Percentiles rank a stretch among this genome's conserved stretches.
Conservation (phyloP, 2,329 filamentous ascomycete genomes). For the Stagonosporopsis vannaccii region DNA sequence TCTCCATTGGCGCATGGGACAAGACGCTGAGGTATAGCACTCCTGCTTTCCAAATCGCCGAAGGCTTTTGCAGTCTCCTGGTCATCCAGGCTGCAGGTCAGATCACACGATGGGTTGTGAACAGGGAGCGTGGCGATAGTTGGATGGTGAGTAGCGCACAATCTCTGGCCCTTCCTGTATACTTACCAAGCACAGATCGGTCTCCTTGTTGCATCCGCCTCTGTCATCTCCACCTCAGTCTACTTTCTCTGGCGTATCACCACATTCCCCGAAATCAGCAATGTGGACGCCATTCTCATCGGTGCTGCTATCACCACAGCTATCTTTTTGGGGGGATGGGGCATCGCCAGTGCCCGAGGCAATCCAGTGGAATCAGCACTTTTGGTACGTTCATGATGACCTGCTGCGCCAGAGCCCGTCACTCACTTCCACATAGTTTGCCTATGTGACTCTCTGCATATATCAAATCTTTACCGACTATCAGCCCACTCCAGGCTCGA, state of each 20-base stretch:
- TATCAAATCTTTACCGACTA: conserved; percentile 99
- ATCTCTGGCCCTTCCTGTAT: not conserved
- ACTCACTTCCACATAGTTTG: conserved; percentile 63
- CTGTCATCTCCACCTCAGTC: conserved; percentile 88
- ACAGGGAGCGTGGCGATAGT: conserved; percentile 88
- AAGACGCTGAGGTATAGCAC: conserved; percentile 87
- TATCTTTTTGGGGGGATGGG: conserved; percentile 91
- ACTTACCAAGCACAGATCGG: conserved; percentile 71
- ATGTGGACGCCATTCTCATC: conserved; percentile 90
- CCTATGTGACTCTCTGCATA: conserved; percentile 97
- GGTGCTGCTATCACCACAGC: conserved; percentile 91
- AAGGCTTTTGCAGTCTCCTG: conserved; percentile 94
- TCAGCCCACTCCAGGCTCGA: conserved; percentile 72
- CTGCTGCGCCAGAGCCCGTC: not conserved
- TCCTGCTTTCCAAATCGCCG: conserved; percentile 90
- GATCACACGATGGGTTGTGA: conserved; percentile 93
- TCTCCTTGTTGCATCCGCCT: conserved; percentile 85
- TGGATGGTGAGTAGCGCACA: conserved; percentile 78
- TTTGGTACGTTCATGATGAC: conserved; percentile 56
- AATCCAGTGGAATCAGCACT: conserved; percentile 95
- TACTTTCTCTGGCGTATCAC: conserved; percentile 97
- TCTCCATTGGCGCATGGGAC: conserved; percentile 88
- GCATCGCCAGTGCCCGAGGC: conserved; percentile 90
- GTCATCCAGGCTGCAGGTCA: conserved; percentile 96
- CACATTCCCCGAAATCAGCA: conserved; percentile 90